Conservation (phyloP, 352 stramenopile species). For the Thraustochytrium sp. region DNA sequence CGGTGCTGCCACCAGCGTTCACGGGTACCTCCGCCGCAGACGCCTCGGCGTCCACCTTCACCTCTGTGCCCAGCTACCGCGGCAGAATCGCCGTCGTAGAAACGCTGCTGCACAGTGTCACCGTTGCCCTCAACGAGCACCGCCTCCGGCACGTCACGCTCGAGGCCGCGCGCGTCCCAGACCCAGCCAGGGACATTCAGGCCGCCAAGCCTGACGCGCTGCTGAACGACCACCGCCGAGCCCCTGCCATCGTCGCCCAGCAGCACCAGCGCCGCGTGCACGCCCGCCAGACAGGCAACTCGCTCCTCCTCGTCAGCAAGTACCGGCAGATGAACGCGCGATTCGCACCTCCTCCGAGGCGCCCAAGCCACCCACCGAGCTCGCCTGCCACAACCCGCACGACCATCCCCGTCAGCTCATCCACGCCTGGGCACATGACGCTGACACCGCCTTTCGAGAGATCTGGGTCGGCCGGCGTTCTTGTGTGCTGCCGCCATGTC, state of each 20-base stretch:
- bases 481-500: not conserved
- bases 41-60: not conserved
- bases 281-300: too few relatives aligned
- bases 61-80: not conserved
- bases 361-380: not conserved
- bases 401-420: not conserved
- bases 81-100: slow-evolving; percentile 17
- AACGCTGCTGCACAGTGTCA: not conserved
- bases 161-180: too few relatives aligned
- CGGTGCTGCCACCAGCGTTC: too few relatives aligned
- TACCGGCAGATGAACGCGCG: not conserved
- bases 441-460: not conserved
- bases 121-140: not conserved
- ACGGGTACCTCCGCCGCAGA: not conserved
- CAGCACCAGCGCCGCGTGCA: too few relatives aligned
- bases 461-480: not conserved
- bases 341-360: not conserved
- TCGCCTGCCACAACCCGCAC: not conserved
- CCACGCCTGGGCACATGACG: not conserved
- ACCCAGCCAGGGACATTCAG: too few relatives aligned
- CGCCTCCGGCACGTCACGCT: not conserved
- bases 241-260: not conserved
- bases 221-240: not conserved
- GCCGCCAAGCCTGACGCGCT: not conserved
- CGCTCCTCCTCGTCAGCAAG: too few relatives aligned